Percentiles rank a stretch among this genome's conserved stretches.
Evolutionary conservation across 2,329 filamentous ascomycete species (phyloP).

Genomic region (Beauveria bassiana): DNA sequence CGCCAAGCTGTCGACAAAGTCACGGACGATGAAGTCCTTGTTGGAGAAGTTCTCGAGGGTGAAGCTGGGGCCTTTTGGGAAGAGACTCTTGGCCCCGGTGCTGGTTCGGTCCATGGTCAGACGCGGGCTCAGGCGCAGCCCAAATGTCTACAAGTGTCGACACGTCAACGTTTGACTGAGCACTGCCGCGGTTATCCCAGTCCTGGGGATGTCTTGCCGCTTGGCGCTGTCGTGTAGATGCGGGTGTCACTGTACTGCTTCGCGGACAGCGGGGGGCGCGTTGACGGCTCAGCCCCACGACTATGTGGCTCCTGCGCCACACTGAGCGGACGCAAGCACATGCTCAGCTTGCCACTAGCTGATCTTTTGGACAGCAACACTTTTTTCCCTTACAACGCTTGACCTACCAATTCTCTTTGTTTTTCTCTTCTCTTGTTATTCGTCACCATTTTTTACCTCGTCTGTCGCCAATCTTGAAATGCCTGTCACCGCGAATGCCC

Average conservation of each 20-base stretch:
- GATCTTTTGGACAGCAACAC: constrained; percentile 4
- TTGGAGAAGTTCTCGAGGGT: constrained; percentile 80
- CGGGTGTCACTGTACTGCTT: neutral
- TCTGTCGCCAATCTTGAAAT: neutral
- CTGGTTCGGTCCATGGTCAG: constrained; percentile 35
- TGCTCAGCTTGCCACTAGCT: neutral
- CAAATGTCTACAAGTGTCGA: constrained; percentile 23
- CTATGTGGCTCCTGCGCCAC: constrained; percentile 14
- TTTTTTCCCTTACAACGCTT: neutral
- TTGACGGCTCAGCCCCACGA: constrained; percentile 17
- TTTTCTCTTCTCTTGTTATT: neutral
- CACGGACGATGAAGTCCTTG: constrained; percentile 94
- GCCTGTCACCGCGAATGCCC: constrained; percentile 19
- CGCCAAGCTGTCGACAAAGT: constrained; percentile 90
- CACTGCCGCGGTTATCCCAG: neutral
- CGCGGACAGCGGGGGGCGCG: constrained; percentile 8
- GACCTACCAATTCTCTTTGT: neutral
- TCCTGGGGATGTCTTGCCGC: neutral
- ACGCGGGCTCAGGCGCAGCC: constrained; percentile 7
- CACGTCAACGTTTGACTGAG: neutral
- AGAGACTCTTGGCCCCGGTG: constrained; percentile 56
- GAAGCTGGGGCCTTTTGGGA: constrained; percentile 73
- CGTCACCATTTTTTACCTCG: neutral
- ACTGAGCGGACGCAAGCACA: constrained; percentile 10
- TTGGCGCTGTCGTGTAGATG: constrained; percentile 6